phyloP scores from a whole-genome alignment of 2,329 filamentous ascomycete genomes.

The Colletotrichum somersetense region DNA sequence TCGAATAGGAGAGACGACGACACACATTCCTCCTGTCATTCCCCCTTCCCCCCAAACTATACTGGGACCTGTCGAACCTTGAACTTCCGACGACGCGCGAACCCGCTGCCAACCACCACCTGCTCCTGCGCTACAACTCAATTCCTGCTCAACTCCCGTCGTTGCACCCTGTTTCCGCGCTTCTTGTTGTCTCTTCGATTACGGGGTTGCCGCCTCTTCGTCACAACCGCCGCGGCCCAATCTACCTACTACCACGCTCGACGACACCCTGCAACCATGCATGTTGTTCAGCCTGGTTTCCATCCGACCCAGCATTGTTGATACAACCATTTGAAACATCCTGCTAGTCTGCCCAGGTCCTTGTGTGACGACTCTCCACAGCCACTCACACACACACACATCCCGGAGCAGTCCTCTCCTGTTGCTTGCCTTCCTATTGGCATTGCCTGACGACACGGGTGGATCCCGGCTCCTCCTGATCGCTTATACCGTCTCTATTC shows the following conservation, averaged over 20 bases:
- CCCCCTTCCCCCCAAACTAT: neutral
- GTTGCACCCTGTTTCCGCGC: slow-evolving; percentile 7
- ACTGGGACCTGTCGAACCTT: slow-evolving; percentile 22
- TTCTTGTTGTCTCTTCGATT: slow-evolving; percentile 20
- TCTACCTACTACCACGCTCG: slow-evolving; percentile 20
- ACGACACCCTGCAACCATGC: slow-evolving; percentile 43
- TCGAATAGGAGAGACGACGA: neutral
- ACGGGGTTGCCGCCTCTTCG: slow-evolving; percentile 17
- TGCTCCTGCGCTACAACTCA: slow-evolving; percentile 8
- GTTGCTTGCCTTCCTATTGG: slow-evolving; percentile 24
- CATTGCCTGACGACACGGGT: slow-evolving; percentile 34
- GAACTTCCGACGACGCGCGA: slow-evolving; percentile 40
- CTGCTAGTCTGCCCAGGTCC: slow-evolving; percentile 40
- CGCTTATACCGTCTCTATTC: slow-evolving; percentile 32
- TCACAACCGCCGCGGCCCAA: slow-evolving; percentile 12
- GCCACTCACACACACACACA: slow-evolving; percentile 39
- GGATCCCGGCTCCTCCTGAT: slow-evolving; percentile 34
- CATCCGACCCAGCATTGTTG: slow-evolving; percentile 46
- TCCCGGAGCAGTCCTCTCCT: slow-evolving; percentile 32
- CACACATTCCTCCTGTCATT: slow-evolving; percentile 13
- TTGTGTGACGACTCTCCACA: slow-evolving; percentile 40
- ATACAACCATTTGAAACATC: slow-evolving; percentile 47
- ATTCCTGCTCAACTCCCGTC: slow-evolving; percentile 29
- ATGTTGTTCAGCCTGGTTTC: slow-evolving; percentile 40
- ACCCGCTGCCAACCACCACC: slow-evolving; percentile 16